Evolutionary conservation across 331 rosid genomes (phyloP), one percentile per base, ranked within the genome.

Genomic region (Dryas integrifolia): DNA sequence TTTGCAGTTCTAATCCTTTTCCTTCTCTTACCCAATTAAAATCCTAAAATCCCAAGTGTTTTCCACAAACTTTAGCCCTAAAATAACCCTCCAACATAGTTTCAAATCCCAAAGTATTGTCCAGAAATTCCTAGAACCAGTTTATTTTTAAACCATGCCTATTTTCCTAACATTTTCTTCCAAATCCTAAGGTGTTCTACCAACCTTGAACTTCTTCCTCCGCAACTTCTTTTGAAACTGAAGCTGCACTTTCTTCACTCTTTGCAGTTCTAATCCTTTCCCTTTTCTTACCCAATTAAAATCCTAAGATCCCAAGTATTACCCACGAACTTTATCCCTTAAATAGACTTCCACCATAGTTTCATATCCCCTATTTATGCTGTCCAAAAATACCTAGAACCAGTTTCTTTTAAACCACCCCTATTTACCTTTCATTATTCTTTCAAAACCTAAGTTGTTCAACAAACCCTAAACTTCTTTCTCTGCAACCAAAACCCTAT

Each of bases 371-470:
- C 48, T 61, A 61, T 3, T 40, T 38, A 21, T 61, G 47, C 67
- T 39, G 13, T 44, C 47, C 47, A 44, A 8, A 44, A 44, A 8
- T 44, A 44, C 8, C 67, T 39, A 40, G 26, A 61, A 39, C 48
- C 7, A 40, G 45, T 6, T 59, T 58, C 10, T 58, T 1, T 7
- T 13, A 15, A n/a, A 64, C n/a, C 51, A 64, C 3, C 51, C 6
- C 30, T 45, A 16, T n/a, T 64, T n/a, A 24, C 14, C 10, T 64
- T 44, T 13, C 39, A 9, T 64, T 44, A 51, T 43, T 64, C 69
- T 45, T 44, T 44, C 18, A 47, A 64, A 64, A 48, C 35, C 46
- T 62, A 62, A 62, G 67, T 62, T 40, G 49, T 64, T 18, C n/a
- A n/a, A 45, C 51, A 44, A 46, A 18, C 9, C 39, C 16, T 9